Percentiles rank a stretch among this genome's conserved stretches.
Conservation (phyloP, 345 rosid genomes). For the Pugionium cornutum region DNA sequence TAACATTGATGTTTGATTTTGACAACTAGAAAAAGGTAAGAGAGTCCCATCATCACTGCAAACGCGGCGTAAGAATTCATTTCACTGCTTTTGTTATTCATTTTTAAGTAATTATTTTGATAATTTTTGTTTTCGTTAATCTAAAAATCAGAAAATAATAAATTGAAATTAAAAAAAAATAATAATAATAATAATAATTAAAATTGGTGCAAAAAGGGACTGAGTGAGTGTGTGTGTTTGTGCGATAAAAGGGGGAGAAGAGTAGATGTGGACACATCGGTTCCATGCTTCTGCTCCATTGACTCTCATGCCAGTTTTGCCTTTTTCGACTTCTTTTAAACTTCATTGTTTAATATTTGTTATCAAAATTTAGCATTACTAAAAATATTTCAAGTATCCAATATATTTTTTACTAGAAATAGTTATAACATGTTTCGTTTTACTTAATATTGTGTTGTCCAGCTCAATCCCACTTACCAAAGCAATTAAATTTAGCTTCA, state of each 20-base stretch:
- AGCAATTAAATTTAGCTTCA: background rate
- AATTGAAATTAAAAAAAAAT: background rate
- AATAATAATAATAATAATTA: background rate
- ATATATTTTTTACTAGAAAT: conserved; percentile 32
- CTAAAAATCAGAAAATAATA: background rate
- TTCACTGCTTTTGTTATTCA: conserved; percentile 14
- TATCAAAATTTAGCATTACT: conserved; percentile 30
- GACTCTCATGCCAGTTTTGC: conserved; percentile 42
- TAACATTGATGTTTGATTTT: conserved; percentile 41
- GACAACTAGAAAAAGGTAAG: conserved; percentile 41
- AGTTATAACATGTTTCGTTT: conserved; percentile 27
- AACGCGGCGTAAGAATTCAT: conserved; percentile 39
- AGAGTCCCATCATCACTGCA: conserved; percentile 40
- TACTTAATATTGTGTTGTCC: conserved; percentile 33
- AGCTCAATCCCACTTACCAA: conserved; percentile 37
- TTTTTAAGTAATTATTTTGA: background rate
- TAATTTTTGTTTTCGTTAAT: background rate
- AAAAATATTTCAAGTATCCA: conserved; percentile 24
- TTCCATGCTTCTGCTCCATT: conserved; percentile 53
- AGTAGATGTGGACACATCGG: conserved; percentile 68
- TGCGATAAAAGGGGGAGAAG: conserved; percentile 40
- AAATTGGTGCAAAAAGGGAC: conserved; percentile 22
- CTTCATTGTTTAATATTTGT: conserved; percentile 19
- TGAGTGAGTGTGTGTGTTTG: conserved; percentile 42
- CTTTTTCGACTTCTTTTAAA: conserved; percentile 35